A percentile compares a stretch with the other conserved stretches of the same genome.
Conservation (phyloP, 2,329 filamentous ascomycete species). For the Plenodomus tracheiphilus region DNA sequence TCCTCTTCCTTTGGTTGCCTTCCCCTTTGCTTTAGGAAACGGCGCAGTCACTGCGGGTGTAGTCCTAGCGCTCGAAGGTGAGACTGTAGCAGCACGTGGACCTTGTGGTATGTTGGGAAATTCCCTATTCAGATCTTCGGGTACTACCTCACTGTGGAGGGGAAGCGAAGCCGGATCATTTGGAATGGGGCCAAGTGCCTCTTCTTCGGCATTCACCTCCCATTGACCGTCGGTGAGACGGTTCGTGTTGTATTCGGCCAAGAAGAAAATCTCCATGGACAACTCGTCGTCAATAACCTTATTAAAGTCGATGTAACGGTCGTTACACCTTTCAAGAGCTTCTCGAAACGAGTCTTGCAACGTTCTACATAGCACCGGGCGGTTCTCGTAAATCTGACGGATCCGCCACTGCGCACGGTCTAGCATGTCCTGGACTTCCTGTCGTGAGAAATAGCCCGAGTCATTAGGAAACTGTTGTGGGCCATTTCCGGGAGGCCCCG, state of each 20-base stretch:
- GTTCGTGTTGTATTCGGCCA: constrained; percentile 17
- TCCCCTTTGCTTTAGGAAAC: too few relatives aligned
- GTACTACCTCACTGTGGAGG: too few relatives aligned
- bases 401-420: constrained; percentile 2
- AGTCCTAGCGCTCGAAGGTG: too few relatives aligned
- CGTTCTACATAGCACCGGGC: constrained; percentile 1
- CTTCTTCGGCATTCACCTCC: not conserved
- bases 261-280: constrained; percentile 1
- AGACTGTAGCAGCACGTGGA: too few relatives aligned
- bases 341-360: constrained; percentile 2
- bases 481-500: too few relatives aligned
- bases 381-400: constrained; percentile 1
- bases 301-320: not conserved
- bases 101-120: too few relatives aligned
- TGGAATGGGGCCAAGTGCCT: not conserved
- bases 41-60: too few relatives aligned
- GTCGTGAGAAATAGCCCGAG: not conserved
- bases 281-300: constrained; percentile 5
- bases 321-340: constrained; percentile 4
- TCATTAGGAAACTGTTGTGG: too few relatives aligned
- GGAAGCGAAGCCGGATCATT: too few relatives aligned
- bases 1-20: too few relatives aligned
- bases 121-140: too few relatives aligned
- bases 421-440: constrained; percentile 7
- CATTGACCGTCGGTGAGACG: constrained; percentile 2